Evolutionary conservation across 2,329 filamentous ascomycete species (phyloP).

Genomic region (Xylariaceae sp.): DNA sequence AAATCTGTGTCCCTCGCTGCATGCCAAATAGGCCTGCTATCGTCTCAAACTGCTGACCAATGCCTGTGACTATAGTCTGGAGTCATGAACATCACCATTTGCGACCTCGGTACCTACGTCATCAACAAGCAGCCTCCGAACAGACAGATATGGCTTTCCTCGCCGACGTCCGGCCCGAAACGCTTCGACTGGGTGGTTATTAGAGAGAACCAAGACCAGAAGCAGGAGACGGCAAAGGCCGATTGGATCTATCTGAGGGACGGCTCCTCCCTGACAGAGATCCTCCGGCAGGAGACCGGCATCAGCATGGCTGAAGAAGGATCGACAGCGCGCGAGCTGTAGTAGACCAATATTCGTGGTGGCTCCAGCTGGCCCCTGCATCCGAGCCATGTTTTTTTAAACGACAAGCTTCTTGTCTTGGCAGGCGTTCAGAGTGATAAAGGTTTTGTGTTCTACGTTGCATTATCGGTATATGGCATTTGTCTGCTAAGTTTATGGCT

Average conservation of each 20-base stretch:
- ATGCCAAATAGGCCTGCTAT: conserved; percentile 1
- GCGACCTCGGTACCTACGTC: conserved; percentile 73
- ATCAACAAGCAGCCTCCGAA: conserved; percentile 98
- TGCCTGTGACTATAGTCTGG: conserved; percentile 56
- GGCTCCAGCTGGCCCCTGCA: neutral
- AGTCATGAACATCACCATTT: conserved; percentile 71
- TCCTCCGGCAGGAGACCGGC: conserved; percentile 72
- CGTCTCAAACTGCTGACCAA: conserved; percentile 7
- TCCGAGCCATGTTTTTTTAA: conserved; percentile 3
- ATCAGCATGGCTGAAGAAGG: too few species aligned
- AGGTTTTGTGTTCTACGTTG: too few species aligned
- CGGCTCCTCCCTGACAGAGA: conserved; percentile 64
- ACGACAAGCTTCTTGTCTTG: too few species aligned
- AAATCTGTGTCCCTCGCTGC: neutral
- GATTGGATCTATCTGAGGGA: conserved; percentile 88
- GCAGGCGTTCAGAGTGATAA: too few species aligned
- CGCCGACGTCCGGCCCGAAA: conserved; percentile 85
- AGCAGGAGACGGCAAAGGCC: conserved; percentile 67
- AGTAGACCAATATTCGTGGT: neutral
- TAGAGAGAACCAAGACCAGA: conserved; percentile 69
- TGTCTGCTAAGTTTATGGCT: too few species aligned
- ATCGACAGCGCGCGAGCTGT: too few species aligned
- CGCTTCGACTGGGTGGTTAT: conserved; percentile 82
- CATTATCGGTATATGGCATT: too few species aligned
- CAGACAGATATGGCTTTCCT: conserved; percentile 95